Evolutionary conservation across 768 basidiomycete species (phyloP).

Genomic region (Russula virescens): DNA sequence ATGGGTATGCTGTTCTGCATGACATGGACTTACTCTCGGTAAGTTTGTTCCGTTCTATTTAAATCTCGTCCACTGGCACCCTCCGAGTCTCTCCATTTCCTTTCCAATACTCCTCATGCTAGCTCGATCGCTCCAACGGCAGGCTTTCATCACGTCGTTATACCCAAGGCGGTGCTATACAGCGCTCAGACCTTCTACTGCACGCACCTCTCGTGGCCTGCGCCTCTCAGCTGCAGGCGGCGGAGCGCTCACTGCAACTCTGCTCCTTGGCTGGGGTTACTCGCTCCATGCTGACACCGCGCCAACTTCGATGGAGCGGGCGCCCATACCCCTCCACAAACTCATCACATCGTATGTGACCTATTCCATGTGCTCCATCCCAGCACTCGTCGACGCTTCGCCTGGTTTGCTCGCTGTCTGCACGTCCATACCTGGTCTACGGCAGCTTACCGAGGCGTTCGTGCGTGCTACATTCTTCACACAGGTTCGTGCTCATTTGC

Average conservation of each 20-base stretch:
- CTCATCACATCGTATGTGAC: constrained; percentile 75
- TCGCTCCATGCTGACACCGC: constrained; percentile 27
- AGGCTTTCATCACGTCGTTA: neutral
- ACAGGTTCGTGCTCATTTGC: constrained; percentile 45
- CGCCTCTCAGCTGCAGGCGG: constrained; percentile 15
- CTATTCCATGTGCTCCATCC: constrained; percentile 74
- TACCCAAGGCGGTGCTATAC: neutral
- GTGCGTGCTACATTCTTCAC: constrained; percentile 81
- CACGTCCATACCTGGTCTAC: constrained; percentile 55
- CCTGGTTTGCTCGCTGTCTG: constrained; percentile 56
- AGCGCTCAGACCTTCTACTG: neutral
- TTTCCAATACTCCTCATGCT: neutral
- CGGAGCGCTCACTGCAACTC: constrained; percentile 16
- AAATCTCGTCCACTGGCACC: neutral
- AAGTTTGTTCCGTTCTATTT: neutral
- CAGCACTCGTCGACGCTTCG: constrained; percentile 68
- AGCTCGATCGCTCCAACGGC: neutral
- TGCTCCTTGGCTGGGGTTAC: constrained; percentile 15
- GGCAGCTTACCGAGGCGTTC: constrained; percentile 56
- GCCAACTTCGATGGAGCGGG: constrained; percentile 8
- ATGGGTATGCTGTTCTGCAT: no score
- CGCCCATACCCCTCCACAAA: constrained; percentile 25
- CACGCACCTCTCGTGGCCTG: neutral
- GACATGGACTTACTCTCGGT: neutral
- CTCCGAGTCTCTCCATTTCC: no score